A percentile compares a stretch with the other conserved stretches of the same genome.
phyloP scores from a whole-genome alignment of 352 stramenopile species.

The Phytophthora syringae region DNA sequence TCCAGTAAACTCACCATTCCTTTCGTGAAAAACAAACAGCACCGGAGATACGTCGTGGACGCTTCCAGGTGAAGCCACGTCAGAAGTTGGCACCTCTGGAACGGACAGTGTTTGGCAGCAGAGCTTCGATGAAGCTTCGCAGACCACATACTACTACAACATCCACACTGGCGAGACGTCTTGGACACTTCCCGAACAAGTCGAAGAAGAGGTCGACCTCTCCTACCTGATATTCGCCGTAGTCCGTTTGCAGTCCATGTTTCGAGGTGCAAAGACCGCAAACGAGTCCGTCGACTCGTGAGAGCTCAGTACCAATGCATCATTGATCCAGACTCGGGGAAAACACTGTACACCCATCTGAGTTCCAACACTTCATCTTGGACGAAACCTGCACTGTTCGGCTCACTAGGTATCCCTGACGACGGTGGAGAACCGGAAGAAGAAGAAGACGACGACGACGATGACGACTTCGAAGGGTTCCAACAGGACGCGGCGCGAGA shows the following conservation, averaged over 20 bases:
- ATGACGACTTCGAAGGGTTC: conserved; percentile 51
- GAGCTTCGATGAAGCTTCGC: conserved; percentile 71
- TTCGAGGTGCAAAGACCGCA: conserved; percentile 48
- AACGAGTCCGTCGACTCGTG: conserved; percentile 36
- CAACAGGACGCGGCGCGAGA: conserved; percentile 31
- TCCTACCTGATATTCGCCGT: conserved; percentile 56
- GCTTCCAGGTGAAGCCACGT: conserved; percentile 32
- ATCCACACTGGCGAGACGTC: conserved; percentile 67
- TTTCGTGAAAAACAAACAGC: conserved; percentile 32
- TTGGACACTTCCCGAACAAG: conserved; percentile 56
- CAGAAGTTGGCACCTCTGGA: conserved; percentile 13
- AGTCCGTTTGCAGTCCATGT: conserved; percentile 55
- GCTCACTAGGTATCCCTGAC: conserved; percentile 32
- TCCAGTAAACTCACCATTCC: neutral
- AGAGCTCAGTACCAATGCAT: conserved; percentile 46
- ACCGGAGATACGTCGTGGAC: conserved; percentile 72
- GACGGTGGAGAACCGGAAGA: conserved; percentile 26
- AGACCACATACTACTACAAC: conserved; percentile 78
- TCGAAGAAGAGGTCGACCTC: conserved; percentile 39
- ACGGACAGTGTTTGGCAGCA: conserved; percentile 51
- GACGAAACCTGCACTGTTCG: conserved; percentile 47
- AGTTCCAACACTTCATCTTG: conserved; percentile 45
- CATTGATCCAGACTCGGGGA: conserved; percentile 38
- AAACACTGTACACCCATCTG: conserved; percentile 59
- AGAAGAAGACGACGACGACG: conserved; percentile 35